Conservation (phyloP, 495 filamentous ascomycete genomes). For the Penicillium pancosmium region DNA sequence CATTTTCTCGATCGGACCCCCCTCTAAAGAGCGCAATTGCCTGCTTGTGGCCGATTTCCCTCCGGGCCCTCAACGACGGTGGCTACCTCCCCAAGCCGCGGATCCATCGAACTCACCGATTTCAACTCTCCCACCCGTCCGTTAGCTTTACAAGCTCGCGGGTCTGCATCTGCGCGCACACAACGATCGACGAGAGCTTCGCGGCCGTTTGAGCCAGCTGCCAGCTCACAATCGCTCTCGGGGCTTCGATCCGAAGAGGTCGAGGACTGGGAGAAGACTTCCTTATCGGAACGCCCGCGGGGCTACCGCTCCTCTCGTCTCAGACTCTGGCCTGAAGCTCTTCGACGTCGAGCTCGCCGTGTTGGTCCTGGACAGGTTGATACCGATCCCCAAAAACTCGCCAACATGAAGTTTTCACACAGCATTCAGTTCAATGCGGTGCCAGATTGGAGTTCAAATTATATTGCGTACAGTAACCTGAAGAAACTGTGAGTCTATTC, state of each 20-base stretch:
- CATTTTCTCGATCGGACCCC: conserved; percentile 16
- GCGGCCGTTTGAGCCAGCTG: conserved; percentile 14
- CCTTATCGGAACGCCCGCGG: conserved; percentile 11
- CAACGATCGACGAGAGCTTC: conserved; percentile 1
- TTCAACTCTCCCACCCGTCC: conserved; percentile 27
- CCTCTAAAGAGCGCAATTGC: conserved; percentile 12
- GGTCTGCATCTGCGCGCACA: conserved; percentile 12
- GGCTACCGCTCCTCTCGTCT: conserved; percentile 29
- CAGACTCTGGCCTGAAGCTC: conserved; percentile 44
- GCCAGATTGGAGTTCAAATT: conserved; percentile 96
- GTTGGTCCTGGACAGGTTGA: conserved; percentile 23
- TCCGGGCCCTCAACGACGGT: conserved; percentile 33
- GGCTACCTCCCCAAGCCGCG: conserved; percentile 28
- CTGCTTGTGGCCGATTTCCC: conserved; percentile 21
- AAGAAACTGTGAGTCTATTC: conserved; percentile 84
- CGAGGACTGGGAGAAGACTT: conserved; percentile 21
- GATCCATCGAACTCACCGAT: conserved; percentile 43
- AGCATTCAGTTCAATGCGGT: conserved; percentile 99
- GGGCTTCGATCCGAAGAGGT: conserved; percentile 7
- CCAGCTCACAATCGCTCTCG: conserved; percentile 18
- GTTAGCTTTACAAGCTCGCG: conserved; percentile 12
- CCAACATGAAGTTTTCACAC: conserved; percentile 99
- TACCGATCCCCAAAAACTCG: conserved; percentile 35
- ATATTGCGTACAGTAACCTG: conserved; percentile 96
- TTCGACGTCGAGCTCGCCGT: conserved; percentile 31